These are phyloP conservation scores for Alternaria sp. DNA, from an alignment of 2,329 filamentous ascomycete genomes.

Conservation along the genomic window DNA sequence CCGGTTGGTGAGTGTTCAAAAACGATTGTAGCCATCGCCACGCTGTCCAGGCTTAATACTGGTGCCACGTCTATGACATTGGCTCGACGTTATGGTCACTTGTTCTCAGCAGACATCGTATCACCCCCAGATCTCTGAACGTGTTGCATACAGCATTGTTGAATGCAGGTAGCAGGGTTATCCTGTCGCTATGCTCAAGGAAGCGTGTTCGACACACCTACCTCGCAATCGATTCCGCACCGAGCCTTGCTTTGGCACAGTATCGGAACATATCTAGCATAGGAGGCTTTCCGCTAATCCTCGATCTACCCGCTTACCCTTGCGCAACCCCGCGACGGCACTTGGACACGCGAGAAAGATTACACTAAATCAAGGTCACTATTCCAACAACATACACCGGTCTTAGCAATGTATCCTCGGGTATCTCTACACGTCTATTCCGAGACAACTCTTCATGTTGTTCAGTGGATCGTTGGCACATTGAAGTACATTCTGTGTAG, in stretches of 20 bases:
- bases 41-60: no score
- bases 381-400: neutral
- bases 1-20: neutral
- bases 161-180: neutral
- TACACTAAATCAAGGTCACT: neutral
- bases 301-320: neutral
- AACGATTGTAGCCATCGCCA: neutral
- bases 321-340: neutral
- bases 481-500: neutral
- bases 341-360: conserved; percentile 3
- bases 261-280: conserved; percentile 4
- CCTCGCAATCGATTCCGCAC: neutral
- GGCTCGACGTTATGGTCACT: neutral
- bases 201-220: neutral
- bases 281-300: neutral
- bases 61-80: neutral
- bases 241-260: neutral
- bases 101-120: neutral
- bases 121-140: neutral
- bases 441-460: neutral
- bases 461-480: neutral
- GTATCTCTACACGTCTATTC: neutral
- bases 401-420: neutral
- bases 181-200: neutral
- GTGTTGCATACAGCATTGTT: neutral